Evolutionary conservation across 352 stramenopile genomes (phyloP).

Genomic region (Pythium sukuiense): DNA sequence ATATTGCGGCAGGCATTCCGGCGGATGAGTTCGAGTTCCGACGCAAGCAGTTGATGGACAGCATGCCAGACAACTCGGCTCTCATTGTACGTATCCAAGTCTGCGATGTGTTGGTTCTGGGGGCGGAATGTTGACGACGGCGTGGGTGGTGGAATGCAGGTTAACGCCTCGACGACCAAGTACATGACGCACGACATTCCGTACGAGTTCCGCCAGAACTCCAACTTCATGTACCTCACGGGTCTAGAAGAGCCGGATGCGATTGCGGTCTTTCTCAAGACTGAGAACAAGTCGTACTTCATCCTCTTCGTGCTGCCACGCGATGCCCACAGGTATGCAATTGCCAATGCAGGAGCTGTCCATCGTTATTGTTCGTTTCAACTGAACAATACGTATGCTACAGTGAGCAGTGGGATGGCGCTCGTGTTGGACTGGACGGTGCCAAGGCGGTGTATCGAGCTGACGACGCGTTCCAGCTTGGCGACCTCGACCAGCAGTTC

Average conservation of each 20-base stretch:
- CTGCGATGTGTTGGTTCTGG: not conserved
- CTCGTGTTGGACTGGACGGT: conserved; percentile 59
- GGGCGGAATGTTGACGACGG: not conserved
- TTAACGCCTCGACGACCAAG: conserved; percentile 72
- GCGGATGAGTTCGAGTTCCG: conserved; percentile 65
- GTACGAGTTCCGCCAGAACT: conserved; percentile 86
- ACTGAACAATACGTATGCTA: not conserved
- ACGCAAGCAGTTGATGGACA: conserved; percentile 57
- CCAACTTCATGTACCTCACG: conserved; percentile 86
- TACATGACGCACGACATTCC: conserved; percentile 89
- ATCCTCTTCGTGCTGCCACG: conserved; percentile 77
- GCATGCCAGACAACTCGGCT: conserved; percentile 68
- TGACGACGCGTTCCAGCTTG: conserved; percentile 68
- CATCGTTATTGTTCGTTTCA: too few relatives aligned
- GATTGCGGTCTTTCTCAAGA: conserved; percentile 78
- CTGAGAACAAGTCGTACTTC: conserved; percentile 55
- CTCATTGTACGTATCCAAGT: conserved; percentile 46
- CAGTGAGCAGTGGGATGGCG: conserved; percentile 85
- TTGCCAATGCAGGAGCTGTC: not conserved
- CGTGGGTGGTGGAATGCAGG: conserved; percentile 15
- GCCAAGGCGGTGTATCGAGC: conserved; percentile 60
- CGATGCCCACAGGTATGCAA: conserved; percentile 55
- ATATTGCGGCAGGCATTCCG: conserved; percentile 37
- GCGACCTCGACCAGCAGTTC: conserved; percentile 52
- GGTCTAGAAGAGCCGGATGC: conserved; percentile 78